Base-by-base conservation (phyloP, 208 protist genomes). In the Angomonas ambiguus region DNA sequence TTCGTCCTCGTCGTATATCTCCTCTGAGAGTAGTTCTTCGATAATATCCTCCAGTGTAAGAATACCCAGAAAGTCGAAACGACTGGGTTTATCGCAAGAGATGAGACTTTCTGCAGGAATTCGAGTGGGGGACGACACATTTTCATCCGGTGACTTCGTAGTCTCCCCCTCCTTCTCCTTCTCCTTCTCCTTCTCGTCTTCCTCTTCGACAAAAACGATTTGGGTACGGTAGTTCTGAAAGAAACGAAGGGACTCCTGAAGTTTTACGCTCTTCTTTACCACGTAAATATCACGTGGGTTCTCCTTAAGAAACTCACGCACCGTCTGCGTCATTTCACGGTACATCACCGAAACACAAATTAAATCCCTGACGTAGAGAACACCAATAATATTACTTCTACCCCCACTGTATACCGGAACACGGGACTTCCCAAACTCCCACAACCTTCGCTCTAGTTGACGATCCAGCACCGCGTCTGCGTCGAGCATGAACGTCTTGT, bases 1-100 rank as follows among this genome's bases (percentile, higher is more conserved):
- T 62, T 88, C 83, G 60, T 94, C 80, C 70, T 94, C 88, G 71
- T 94, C 88, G 69, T 83, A 87, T 28, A 94, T 94, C 42, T 94
- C 82, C 1, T 72, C 51, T 10, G 73, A 75, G 28, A 94, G 88
- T 8, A 91, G 66, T 33, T 76, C 38, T 69, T 94, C 88, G 59
- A 94, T 87, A 35, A 90, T 74, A 64, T 94, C 88, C 63, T 94
- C 88, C 33, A 94, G 58, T 41, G 88, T 91, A 13, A 94, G 70
- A 61, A 94, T 81, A 31, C 88, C 88, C 24, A 79, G 30, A 62
- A 82, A 65, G 2, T 67, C 10, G 16, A 56, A 31, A 56, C 65
- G 24, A 28, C 51, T 62, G 8, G 57, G 53, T 5, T 72, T 71
- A 13, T 62, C 61, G 18, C 49, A 5, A 1, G 62, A 69, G 42